Conservation (phyloP, 2,329 filamentous ascomycete genomes). For the Hirsutella minnesotensis region DNA sequence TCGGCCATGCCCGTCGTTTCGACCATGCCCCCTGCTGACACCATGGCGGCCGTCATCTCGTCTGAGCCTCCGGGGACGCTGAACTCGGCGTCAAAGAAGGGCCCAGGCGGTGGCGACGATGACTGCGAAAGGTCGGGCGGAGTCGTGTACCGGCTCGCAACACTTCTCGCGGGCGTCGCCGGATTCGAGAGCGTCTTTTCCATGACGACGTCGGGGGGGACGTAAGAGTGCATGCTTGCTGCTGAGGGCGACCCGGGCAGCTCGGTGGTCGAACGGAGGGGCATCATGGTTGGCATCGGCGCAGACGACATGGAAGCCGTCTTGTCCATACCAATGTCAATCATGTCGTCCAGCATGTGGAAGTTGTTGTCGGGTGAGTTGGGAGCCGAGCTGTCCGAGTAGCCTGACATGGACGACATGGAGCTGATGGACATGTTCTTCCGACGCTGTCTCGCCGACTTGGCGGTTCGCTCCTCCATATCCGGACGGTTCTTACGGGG, state of each 20-base stretch:
- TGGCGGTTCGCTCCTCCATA: constrained; percentile 42
- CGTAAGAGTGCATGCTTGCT: constrained; percentile 27
- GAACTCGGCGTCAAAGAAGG: constrained; percentile 35
- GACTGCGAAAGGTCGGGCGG: constrained; percentile 50
- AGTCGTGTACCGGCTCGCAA: constrained; percentile 40
- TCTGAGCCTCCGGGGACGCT: constrained; percentile 19
- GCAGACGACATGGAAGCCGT: constrained; percentile 33
- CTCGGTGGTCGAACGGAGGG: constrained; percentile 2
- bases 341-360: constrained; percentile 30
- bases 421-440: constrained; percentile 38
- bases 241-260: constrained; percentile 27
- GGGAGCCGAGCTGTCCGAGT: constrained; percentile 42
- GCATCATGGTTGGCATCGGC: constrained; percentile 20
- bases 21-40: constrained; percentile 8
- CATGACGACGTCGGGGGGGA: constrained; percentile 34
- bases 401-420: constrained; percentile 42
- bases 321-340: constrained; percentile 27
- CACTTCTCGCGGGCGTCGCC: constrained; percentile 37
- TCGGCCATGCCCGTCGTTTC: constrained; percentile 18
- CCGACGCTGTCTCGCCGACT: constrained; percentile 44
- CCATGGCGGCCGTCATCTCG: constrained; percentile 17
- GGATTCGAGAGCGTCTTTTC: constrained; percentile 25
- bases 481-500: constrained; percentile 51
- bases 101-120: constrained; percentile 40
- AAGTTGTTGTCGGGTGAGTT: constrained; percentile 41